phyloP scores from a whole-genome alignment of 2,329 filamentous ascomycete genomes.

The Fusarium torreyae region DNA sequence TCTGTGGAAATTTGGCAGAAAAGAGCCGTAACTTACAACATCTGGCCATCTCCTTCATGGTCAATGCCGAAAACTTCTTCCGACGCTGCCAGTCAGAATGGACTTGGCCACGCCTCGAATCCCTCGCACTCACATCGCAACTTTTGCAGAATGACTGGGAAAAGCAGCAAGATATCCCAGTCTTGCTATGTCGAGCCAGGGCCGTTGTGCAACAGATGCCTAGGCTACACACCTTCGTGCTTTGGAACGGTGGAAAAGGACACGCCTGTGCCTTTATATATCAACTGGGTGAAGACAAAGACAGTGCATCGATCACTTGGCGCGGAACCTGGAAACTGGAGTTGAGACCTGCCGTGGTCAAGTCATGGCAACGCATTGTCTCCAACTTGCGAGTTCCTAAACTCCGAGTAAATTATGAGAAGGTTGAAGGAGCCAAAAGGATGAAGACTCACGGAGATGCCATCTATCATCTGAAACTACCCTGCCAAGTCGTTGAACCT shows the following conservation, averaged over 20 bases:
- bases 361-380: constrained; percentile 4
- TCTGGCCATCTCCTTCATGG: constrained; percentile 7
- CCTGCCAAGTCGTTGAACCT: constrained; percentile 52
- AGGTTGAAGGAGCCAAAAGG: neutral
- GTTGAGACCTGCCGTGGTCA: neutral
- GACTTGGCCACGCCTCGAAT: neutral
- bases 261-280: constrained; percentile 7
- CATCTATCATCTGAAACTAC: constrained; percentile 51
- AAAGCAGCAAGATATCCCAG: accelerated
- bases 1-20: constrained; percentile 44
- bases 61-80: neutral
- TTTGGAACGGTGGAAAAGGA: neutral
- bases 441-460: constrained; percentile 45
- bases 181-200: neutral
- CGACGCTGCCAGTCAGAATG: neutral
- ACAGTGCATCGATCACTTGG: constrained; percentile 3
- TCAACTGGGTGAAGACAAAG: neutral
- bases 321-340: constrained; percentile 12
- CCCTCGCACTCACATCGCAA: constrained; percentile 1
- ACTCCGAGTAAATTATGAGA: neutral
- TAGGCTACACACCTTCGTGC: constrained; percentile 1
- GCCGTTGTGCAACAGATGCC: constrained; percentile 1
- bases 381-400: constrained; percentile 1
- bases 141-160: accelerated
- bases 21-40: constrained; percentile 45